Evolutionary conservation across 192 early-diverging fungal species (phyloP), one percentile per base, ranked within the genome.

Genomic region (Linnemannia exigua): DNA sequence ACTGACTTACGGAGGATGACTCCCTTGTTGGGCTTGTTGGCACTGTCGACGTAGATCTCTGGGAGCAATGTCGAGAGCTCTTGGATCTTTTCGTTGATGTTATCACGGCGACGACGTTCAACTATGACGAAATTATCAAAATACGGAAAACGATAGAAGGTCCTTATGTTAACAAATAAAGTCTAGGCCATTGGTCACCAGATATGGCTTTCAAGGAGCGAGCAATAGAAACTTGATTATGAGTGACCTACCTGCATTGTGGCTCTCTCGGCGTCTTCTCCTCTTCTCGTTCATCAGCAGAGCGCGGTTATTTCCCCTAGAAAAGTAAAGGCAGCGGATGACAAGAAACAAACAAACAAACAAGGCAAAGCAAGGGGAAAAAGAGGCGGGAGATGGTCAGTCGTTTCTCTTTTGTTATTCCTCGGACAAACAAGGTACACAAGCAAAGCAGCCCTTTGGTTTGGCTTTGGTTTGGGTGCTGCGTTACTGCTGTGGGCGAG

Each of bases 31-130:
- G 95, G 96, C 88, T 99, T 99, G 84, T 95, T 95, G 76, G 94
- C 93, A 9, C 89, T 80, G 74, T 96, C 95, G 73, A 93, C 88
- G 79, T 91, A 90, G 67, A 91, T 85, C 48, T 97, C 96, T 46
- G 98, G 98, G 46, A 99, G 89, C 66, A 99, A 87, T 20, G 89
- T 91, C 36, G 92, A 92, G 54, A 99, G 91, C 85, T 99, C 98
- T 83, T 95, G 96, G 79, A 99, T 99, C 84, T 97, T 97, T 88
- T 99, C 98, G 87, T 99, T 99, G 91, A 99, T 99, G 88, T 98
- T 97, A 86, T 99, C 98, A 50, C 98, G 92, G 46, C 98, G 90
- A 66, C 98, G 94, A 68, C 98, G 91, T 88, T 99, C 98, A 37
- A 99, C 98, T 91, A 83, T 38, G 47, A 52, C 61, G 15, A 47